Evolutionary conservation across 2,329 filamentous ascomycete genomes (phyloP).

Genomic region (Hymenoscyphus fraxineus): DNA sequence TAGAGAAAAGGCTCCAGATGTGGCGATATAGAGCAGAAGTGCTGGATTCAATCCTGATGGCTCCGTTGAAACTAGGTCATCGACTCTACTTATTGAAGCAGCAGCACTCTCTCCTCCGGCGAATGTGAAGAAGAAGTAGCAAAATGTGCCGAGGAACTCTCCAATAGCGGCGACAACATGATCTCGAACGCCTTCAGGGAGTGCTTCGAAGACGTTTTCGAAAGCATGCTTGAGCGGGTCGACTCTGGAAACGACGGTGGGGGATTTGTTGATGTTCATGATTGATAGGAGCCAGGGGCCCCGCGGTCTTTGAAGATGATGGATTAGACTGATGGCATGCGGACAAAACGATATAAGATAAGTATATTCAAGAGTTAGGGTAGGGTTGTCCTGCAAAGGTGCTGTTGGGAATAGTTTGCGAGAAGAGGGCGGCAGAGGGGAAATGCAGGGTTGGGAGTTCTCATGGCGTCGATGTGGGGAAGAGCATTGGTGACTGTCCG

Average conservation of each 20-base stretch:
- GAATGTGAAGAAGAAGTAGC: constrained; percentile 35
- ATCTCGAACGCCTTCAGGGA: constrained; percentile 33
- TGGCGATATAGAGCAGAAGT: constrained; percentile 30
- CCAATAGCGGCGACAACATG: constrained; percentile 45
- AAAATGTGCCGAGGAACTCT: constrained; percentile 50
- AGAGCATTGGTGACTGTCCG: no score
- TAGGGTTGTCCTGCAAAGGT: neutral
- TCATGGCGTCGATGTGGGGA: no score
- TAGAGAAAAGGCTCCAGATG: constrained; percentile 34
- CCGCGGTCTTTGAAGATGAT: neutral
- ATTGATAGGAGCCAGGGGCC: constrained; percentile 7
- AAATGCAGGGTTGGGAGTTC: neutral
- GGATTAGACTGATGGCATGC: neutral
- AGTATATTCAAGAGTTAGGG: neutral
- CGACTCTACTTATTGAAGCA: constrained; percentile 32
- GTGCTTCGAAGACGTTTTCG: constrained; percentile 4
- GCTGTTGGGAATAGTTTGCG: neutral
- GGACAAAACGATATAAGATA: neutral
- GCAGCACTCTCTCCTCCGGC: constrained; percentile 27
- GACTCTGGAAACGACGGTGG: constrained; percentile 3
- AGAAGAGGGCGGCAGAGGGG: neutral
- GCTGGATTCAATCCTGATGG: constrained; percentile 12
- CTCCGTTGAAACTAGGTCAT: constrained; percentile 29
- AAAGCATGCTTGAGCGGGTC: constrained; percentile 12
- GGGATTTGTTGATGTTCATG: constrained; percentile 11